Evolutionary conservation across 2,329 filamentous ascomycete species (phyloP).

Genomic region (Penicillium italicum): DNA sequence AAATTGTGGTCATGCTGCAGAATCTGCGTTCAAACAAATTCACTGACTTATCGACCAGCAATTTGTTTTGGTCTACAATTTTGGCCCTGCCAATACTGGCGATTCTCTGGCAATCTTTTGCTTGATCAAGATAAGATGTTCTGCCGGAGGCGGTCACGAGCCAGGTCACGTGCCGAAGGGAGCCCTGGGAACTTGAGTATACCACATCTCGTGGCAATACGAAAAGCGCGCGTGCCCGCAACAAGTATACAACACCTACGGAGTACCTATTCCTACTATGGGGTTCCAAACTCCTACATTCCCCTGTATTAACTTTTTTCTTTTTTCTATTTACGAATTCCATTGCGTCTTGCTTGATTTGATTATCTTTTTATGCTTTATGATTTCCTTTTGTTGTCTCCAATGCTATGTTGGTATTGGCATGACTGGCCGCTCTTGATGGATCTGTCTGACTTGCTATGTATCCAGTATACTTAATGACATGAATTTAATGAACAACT

Average conservation of each 20-base stretch:
- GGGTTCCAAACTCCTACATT: constrained; percentile 10
- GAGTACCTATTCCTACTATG: too few relatives aligned
- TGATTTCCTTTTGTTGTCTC: constrained; percentile 26
- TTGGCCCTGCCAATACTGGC: constrained; percentile 25
- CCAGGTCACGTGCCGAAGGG: background rate
- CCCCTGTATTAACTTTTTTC: constrained; percentile 34
- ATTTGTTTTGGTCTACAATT: constrained; percentile 31
- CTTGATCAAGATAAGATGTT: background rate
- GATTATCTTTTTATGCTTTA: constrained; percentile 8
- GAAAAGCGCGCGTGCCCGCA: background rate
- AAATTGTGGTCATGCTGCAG: background rate
- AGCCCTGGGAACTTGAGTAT: background rate
- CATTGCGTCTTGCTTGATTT: constrained; percentile 9
- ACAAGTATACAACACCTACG: too few relatives aligned
- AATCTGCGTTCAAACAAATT: background rate
- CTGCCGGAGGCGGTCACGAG: background rate
- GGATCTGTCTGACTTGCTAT: constrained; percentile 5
- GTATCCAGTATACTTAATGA: constrained; percentile 13
- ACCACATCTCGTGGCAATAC: background rate
- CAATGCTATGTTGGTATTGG: constrained; percentile 14
- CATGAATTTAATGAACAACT: constrained; percentile 15
- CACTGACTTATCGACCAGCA: constrained; percentile 24
- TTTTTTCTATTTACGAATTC: constrained; percentile 23
- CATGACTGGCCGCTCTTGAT: constrained; percentile 4
- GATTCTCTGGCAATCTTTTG: constrained; percentile 25